These are phyloP conservation scores for Mrakia gelida DNA, from an alignment of 768 basidiomycete genomes.

Conservation along the genomic window DNA sequence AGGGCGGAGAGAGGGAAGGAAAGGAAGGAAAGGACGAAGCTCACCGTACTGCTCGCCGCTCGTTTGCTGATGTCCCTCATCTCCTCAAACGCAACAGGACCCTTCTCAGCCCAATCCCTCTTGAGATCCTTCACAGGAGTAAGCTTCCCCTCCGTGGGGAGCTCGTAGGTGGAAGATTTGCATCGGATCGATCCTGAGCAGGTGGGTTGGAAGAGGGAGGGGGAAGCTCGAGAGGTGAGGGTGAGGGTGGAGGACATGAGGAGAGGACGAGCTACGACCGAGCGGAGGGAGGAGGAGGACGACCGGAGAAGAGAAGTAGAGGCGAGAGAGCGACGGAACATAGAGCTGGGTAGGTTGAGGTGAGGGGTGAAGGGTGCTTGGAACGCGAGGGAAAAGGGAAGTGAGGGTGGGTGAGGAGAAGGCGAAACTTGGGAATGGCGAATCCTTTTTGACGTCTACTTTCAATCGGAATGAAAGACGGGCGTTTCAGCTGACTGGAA, in stretches of 20 bases:
- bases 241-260: neutral
- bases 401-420: neutral
- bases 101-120: slow-evolving; percentile 27
- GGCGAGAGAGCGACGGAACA: slow-evolving; percentile 12
- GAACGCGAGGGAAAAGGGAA: neutral
- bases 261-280: neutral
- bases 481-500: too few relatives aligned
- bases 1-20: neutral
- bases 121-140: neutral
- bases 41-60: neutral
- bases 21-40: neutral
- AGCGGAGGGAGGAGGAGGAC: neutral
- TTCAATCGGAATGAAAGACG: too few relatives aligned
- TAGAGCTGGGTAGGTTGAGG: neutral
- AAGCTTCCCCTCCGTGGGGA: neutral
- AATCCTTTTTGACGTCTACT: too few relatives aligned
- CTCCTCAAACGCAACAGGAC: slow-evolving; percentile 22
- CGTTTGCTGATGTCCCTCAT: slow-evolving; percentile 15
- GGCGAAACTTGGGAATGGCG: too few relatives aligned
- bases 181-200: slow-evolving; percentile 1
- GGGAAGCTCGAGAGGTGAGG: neutral
- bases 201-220: neutral
- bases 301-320: too few relatives aligned
- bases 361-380: slow-evolving; percentile 1
- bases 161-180: neutral